Evolutionary conservation across 495 filamentous ascomycete species (phyloP).

Genomic region (Podospora fimiseda): DNA sequence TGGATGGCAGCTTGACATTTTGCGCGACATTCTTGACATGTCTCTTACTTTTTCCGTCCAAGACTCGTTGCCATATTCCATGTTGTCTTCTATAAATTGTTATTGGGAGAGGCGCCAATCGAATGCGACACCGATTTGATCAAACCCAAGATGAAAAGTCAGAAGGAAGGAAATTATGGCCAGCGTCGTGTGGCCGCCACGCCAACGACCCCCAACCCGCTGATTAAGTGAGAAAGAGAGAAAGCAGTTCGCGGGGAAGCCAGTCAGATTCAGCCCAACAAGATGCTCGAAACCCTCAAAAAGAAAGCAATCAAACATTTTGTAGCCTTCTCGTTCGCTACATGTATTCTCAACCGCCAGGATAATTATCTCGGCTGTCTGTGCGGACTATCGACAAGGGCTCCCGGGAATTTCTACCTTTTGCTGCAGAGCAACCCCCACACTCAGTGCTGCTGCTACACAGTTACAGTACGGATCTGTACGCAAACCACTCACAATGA

Average conservation of each 20-base stretch:
- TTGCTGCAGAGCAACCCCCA: not conserved
- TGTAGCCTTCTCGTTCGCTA: not conserved
- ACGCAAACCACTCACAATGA: no score
- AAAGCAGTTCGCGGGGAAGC: not conserved
- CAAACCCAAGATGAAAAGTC: not conserved
- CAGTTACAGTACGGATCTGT: no score
- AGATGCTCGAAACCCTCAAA: not conserved
- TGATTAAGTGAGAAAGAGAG: not conserved
- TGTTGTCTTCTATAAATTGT: not conserved
- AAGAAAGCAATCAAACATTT: slow-evolving; percentile 3
- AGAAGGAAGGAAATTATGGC: not conserved
- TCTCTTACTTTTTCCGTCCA: not conserved
- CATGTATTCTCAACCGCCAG: not conserved
- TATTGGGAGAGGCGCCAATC: not conserved
- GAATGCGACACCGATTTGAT: not conserved
- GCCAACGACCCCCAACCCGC: not conserved
- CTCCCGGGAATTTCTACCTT: not conserved
- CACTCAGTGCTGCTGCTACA: not conserved
- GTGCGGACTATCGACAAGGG: not conserved
- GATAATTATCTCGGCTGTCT: not conserved
- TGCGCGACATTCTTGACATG: slow-evolving; percentile 1
- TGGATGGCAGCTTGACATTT: slow-evolving; percentile 8
- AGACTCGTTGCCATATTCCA: not conserved
- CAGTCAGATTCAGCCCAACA: slow-evolving; percentile 3
- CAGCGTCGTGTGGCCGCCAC: slow-evolving; percentile 14